Base-by-base conservation (phyloP, 2,329 filamentous ascomycete species). In the Lachnellula subtilissima region DNA sequence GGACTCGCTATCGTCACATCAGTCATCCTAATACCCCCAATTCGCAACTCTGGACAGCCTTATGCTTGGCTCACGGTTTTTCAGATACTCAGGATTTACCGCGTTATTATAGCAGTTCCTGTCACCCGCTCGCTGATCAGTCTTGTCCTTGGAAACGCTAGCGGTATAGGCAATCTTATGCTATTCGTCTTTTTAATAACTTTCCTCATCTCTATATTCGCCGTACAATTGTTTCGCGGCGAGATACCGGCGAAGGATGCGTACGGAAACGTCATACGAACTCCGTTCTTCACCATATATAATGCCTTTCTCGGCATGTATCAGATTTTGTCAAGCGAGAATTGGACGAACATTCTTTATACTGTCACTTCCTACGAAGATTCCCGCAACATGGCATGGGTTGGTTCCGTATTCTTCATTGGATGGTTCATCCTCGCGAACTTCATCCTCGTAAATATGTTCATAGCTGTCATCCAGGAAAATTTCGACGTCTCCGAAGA, bases 391-490 rank as follows among this genome's bases (percentile, higher is more conserved):
- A 95, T 89, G n/a, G 83, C 89, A 8, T 97, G 94, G 93, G 91
- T 97, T 55, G 91, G 89, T 9, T 91, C 93, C 8, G 80, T 89
- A 1, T 97, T 99, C 65, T 80, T 96, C 64, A 90, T 97, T 61
- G 81, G 92, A 63, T 99, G 94, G 94, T 97, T 96, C 72, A 94
- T 96, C 55, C 80, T 99, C 45, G 82, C 91, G 5, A 97, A 95
- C 72, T 93, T 97, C 70, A 96, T 99, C 74, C 83, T 97, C 59
- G 76, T 99, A 76, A 99, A 97, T 70, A 99, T 99, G 94, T 99
- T 99, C 78, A 97, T 99, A 89, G 94, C 94, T 78, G 94, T 99
- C 75, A 99, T 99, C 63, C 94, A 99, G 72, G 94, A 99, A 70
- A 99, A 96, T 68, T 99, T 99, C 70, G 94, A 99, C 73, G 91